Conservation (phyloP, 2,329 filamentous ascomycete genomes). For the Sporothrix dimorphospora region DNA sequence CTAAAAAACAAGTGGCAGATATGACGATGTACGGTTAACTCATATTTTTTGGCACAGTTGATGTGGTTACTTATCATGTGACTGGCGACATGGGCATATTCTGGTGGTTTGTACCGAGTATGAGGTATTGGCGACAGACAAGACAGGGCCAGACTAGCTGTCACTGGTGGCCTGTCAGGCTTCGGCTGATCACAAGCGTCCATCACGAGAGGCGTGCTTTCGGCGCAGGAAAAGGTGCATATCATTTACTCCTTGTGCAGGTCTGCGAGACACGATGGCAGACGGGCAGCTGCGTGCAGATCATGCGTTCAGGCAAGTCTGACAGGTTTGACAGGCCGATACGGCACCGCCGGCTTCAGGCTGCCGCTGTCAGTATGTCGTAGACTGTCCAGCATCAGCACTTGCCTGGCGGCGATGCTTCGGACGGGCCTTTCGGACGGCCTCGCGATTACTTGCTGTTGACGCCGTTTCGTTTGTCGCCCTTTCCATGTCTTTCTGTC, state of each 20-base stretch:
- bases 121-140: neutral
- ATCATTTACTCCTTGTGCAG: neutral
- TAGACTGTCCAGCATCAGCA: neutral
- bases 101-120: neutral
- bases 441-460: neutral
- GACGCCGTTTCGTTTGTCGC: neutral
- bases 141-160: neutral
- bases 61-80: neutral
- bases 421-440: no score
- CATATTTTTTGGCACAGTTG: neutral
- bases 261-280: neutral
- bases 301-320: constrained; percentile 7
- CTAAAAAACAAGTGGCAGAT: no score
- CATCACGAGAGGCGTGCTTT: constrained; percentile 16
- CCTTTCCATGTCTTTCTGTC: neutral
- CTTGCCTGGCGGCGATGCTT: neutral
- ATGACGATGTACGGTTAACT: no score
- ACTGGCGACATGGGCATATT: neutral
- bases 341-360: neutral
- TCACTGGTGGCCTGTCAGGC: constrained; percentile 2
- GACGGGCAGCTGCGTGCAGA: neutral
- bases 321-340: neutral
- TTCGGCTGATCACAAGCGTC: constrained; percentile 3
- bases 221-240: neutral
- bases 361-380: no score